phyloP scores from a whole-genome alignment of 1,284 basidiomycete species.

The Ganoderma lucidum region DNA sequence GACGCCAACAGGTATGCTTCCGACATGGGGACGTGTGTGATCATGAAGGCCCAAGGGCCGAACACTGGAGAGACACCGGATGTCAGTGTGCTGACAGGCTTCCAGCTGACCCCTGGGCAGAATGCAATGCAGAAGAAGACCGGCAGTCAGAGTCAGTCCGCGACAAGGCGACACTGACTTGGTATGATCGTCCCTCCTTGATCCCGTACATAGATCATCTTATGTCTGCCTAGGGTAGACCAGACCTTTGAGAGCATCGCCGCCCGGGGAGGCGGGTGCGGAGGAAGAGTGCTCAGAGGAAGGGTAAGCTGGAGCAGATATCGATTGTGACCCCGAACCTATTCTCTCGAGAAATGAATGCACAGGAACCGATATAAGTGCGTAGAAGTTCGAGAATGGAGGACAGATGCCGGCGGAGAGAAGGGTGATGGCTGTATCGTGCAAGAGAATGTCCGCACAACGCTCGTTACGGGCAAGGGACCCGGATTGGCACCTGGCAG shows the following conservation, averaged over 20 bases:
- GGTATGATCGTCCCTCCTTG: too few relatives aligned
- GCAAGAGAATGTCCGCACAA: constrained; percentile 20
- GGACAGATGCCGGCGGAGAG: constrained; percentile 19
- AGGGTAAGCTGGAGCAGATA: background rate
- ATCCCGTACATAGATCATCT: background rate
- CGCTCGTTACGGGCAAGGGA: constrained; percentile 15
- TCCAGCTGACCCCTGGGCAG: background rate
- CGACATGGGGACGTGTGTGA: constrained; percentile 21
- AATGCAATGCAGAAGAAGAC: background rate
- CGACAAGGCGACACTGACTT: too few relatives aligned
- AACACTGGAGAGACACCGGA: constrained; percentile 9
- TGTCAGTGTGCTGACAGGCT: background rate
- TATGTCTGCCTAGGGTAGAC: background rate
- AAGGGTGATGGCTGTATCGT: constrained; percentile 11
- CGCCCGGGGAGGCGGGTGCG: background rate
- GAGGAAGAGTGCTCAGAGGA: constrained; percentile 3
- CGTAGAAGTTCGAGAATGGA: constrained; percentile 23
- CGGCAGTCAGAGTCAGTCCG: background rate
- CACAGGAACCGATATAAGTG: constrained; percentile 3
- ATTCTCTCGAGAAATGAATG: background rate
- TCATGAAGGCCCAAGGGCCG: background rate
- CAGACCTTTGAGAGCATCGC: background rate
- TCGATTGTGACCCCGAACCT: background rate
- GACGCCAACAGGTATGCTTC: constrained; percentile 23
- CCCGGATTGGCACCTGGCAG: constrained; percentile 13